Conservation (phyloP, 2,329 filamentous ascomycete species). For the Alternaria sp. region DNA sequence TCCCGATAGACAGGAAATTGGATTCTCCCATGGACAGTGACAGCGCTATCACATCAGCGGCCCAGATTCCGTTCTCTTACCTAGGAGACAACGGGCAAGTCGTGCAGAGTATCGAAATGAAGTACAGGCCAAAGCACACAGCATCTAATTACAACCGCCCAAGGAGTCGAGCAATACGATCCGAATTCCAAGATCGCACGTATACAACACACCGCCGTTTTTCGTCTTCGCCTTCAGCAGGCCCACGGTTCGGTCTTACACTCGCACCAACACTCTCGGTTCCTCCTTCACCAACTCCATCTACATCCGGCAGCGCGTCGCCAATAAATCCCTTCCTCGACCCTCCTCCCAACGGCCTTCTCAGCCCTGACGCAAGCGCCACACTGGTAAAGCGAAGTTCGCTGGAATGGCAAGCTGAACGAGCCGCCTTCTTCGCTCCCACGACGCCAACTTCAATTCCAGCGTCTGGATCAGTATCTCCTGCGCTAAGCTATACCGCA, state of each 20-base stretch:
- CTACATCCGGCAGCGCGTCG: background rate
- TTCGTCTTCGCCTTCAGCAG: background rate
- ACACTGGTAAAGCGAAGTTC: background rate
- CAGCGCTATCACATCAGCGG: background rate
- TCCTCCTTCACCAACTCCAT: background rate
- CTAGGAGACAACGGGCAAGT: background rate
- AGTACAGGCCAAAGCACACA: background rate
- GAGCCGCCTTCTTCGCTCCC: background rate
- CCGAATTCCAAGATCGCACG: background rate
- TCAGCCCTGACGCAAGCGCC: background rate
- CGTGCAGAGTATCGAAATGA: background rate
- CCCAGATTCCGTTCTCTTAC: background rate
- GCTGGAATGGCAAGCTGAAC: background rate
- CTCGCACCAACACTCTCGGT: background rate
- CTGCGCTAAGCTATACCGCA: background rate
- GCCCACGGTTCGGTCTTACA: background rate
- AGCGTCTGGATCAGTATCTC: background rate
- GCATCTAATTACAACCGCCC: background rate
- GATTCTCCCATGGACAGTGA: background rate
- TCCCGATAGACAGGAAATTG: background rate
- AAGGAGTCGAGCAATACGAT: background rate
- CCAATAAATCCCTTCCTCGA: conserved; percentile 1
- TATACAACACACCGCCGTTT: background rate
- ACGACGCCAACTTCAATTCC: background rate
- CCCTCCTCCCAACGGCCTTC: background rate